Evolutionary conservation across 106 monocot genomes (phyloP), one percentile per base, ranked within the genome.

Genomic region (Ottelia alismoides): DNA sequence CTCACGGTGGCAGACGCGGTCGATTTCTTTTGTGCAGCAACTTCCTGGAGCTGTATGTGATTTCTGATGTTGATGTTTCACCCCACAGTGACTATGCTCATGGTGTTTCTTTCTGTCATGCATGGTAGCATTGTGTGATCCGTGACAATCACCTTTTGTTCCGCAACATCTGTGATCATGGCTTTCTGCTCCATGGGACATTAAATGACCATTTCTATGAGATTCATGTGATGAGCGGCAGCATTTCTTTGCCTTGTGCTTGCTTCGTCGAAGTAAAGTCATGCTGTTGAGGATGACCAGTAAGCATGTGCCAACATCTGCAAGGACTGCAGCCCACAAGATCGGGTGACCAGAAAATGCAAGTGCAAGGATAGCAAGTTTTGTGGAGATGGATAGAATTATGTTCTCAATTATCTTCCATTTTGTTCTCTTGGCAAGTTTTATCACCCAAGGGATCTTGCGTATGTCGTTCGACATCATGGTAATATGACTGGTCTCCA

Each of bases 261-360:
- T 14, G 20, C 26, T 61, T 4, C 61, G 51, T 21, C 45, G 52
- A 30, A 90, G 50, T 32, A 90, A 53, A 9, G 61, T 59, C 89
- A 85, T 85, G 72, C 96, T 98, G 47, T 90, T 89, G 43, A 77
- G 53, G 30, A 89, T 85, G 27, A 89, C 96, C 32, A 90, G 25
- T 26, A 98, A 51, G 62, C 89, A 90, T 7, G 90, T 98, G 31
- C 89, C 96, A 0, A 98, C 90, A 63, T 98, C 96, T 16, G 96
- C 85, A 28, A 98, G 63, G 31, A 98, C 85, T 0, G 96, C 96
- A 22, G 96, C 96, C 96, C 96, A 89, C 0, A 98, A 35, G 25
- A 85, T 52, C 24, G 96, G 96, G 64, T 82, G 79, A 2, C 96
- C 89, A 0, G 77, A 73, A 28, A 90, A 53, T 2, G 96, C 85